Evolutionary conservation across 805 yeast genomes (phyloP).

Genomic region (Candida bentonensis): DNA sequence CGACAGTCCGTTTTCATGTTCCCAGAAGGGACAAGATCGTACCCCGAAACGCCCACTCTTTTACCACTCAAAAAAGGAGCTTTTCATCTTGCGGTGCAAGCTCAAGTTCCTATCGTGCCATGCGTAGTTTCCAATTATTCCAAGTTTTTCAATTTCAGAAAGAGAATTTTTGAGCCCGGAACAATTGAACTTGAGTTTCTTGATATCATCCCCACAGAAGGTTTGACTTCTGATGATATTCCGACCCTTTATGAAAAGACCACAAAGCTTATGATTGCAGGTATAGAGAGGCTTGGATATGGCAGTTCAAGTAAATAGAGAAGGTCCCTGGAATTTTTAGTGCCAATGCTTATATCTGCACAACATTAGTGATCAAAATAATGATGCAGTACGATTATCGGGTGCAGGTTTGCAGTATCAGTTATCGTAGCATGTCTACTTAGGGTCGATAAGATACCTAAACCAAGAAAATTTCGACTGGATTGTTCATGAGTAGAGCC

Average conservation of each 20-base stretch:
- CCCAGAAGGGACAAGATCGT: conserved; percentile 96
- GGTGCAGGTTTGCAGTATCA: no score
- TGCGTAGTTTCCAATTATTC: conserved; percentile 79
- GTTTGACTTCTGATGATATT: conserved; percentile 59
- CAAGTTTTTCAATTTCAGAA: conserved; percentile 45
- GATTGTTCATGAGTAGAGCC: no score
- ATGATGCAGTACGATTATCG: no score
- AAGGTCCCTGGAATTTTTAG: no score
- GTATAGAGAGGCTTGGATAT: neutral
- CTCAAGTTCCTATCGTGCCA: conserved; percentile 80
- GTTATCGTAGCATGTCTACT: no score
- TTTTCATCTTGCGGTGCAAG: conserved; percentile 91
- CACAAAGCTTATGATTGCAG: neutral
- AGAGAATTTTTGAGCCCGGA: conserved; percentile 58
- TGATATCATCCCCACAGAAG: conserved; percentile 64
- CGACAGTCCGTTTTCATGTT: conserved; percentile 76
- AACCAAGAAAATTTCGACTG: no score
- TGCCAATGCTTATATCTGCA: no score
- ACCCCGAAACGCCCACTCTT: conserved; percentile 48
- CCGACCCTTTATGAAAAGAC: conserved; percentile 41
- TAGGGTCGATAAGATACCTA: no score
- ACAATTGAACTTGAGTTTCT: conserved; percentile 65
- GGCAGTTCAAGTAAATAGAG: no score
- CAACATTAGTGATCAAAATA: no score
- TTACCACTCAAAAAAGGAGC: conserved; percentile 95